phyloP scores from a whole-genome alignment of 1,284 basidiomycete species.

The Cryptococcus hybrid region DNA sequence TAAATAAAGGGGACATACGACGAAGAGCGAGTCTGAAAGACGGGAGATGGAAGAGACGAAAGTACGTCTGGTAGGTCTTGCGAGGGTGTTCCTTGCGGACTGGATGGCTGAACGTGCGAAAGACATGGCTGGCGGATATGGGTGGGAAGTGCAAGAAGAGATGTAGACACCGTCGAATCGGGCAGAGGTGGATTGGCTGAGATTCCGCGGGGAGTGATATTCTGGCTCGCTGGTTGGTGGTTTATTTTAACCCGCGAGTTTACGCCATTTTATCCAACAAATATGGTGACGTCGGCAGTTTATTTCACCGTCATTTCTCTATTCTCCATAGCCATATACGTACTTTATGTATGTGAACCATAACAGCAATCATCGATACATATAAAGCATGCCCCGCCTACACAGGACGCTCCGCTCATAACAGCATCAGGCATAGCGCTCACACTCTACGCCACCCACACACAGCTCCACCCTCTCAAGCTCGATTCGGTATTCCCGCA shows the following conservation, averaged over 20 bases:
- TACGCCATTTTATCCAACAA: conserved; percentile 15
- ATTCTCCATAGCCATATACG: too few relatives aligned
- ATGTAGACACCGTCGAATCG: not conserved
- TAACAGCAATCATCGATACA: too few relatives aligned
- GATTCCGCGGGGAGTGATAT: conserved; percentile 3
- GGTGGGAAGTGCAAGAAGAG: conserved; percentile 1
- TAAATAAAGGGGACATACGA: conserved; percentile 45
- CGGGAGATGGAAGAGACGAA: conserved; percentile 54
- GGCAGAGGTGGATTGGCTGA: not conserved
- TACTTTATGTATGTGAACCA: too few relatives aligned
- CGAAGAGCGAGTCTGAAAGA: conserved; percentile 62
- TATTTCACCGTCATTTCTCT: too few relatives aligned
- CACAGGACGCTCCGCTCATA: conserved; percentile 10
- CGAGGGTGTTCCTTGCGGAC: conserved; percentile 20
- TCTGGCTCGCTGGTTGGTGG: conserved; percentile 10
- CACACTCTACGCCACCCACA: conserved; percentile 25
- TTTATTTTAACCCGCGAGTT: not conserved
- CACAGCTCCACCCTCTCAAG: conserved; percentile 13
- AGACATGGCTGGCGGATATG: conserved; percentile 25
- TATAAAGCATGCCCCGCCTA: too few relatives aligned
- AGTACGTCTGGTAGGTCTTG: conserved; percentile 40
- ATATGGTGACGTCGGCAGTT: too few relatives aligned
- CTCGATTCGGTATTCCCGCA: conserved; percentile 9
- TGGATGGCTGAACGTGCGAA: conserved; percentile 33
- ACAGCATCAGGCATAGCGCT: conserved; percentile 28